A percentile compares a stretch with the other conserved stretches of the same genome.
Evolutionary conservation across 169 alveolate genomes (phyloP).

Genomic region (Amoebophrya sp.): DNA sequence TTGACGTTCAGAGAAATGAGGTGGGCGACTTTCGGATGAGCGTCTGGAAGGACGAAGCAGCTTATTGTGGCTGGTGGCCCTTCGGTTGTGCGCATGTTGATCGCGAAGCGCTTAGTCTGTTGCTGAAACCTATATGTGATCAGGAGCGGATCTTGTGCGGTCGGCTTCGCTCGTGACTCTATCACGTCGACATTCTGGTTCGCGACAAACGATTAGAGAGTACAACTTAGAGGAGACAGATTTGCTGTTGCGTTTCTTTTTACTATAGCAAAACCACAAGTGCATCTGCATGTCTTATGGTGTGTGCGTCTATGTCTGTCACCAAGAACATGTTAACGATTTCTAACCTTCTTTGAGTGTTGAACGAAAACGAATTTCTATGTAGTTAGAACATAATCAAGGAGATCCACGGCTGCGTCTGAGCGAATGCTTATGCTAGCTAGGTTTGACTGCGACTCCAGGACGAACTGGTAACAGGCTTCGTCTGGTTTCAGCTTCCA

Average conservation of each 20-base stretch:
- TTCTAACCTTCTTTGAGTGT: too few species aligned
- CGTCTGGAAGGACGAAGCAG: not conserved
- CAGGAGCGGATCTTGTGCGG: not conserved
- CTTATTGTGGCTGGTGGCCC: not conserved
- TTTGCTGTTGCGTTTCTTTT: too few species aligned
- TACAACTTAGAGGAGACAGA: too few species aligned
- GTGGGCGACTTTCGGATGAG: not conserved
- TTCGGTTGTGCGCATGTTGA: conserved; percentile 25
- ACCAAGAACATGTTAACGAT: too few species aligned
- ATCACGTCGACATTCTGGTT: not conserved
- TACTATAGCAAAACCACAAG: too few species aligned
- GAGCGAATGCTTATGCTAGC: not conserved
- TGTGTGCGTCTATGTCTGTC: too few species aligned
- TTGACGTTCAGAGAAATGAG: not conserved
- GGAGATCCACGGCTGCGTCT: not conserved
- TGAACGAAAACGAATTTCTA: too few species aligned
- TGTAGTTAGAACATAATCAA: too few species aligned
- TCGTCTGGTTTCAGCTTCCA: not conserved
- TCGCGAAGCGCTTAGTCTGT: not conserved
- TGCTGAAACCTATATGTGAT: not conserved
- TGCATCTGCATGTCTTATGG: too few species aligned
- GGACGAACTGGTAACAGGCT: not conserved
- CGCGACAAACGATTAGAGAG: too few species aligned
- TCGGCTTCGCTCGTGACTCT: not conserved
- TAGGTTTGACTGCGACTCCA: not conserved